Percentiles rank a stretch among this genome's conserved stretches.
These are phyloP conservation scores for Lasiodiplodia sp. DNA, from an alignment of 2,329 filamentous ascomycete species.

Conservation along the genomic window DNA sequence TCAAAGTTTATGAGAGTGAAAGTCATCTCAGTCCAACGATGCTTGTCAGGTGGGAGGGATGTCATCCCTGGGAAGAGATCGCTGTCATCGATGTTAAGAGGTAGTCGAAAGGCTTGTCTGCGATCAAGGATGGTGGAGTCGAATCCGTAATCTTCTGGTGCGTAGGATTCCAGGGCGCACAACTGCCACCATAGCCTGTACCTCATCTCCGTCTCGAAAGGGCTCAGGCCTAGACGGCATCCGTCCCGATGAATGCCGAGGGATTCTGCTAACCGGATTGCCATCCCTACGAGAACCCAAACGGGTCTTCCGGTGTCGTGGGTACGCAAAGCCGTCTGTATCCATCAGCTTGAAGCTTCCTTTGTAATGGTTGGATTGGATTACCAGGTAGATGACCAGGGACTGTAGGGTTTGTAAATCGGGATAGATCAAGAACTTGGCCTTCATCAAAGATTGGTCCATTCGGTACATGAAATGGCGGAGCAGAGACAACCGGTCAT, in stretches of 20 bases:
- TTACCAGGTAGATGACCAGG: slow-evolving; percentile 20
- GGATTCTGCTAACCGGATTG: slow-evolving; percentile 5
- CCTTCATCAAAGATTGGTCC: slow-evolving; percentile 1
- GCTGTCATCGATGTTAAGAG: slow-evolving; percentile 55
- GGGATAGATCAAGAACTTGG: not conserved
- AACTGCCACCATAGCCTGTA: slow-evolving; percentile 19
- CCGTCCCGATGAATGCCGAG: slow-evolving; percentile 17
- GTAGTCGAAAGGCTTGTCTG: slow-evolving; percentile 37
- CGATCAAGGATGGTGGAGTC: slow-evolving; percentile 6
- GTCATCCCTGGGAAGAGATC: slow-evolving; percentile 51
- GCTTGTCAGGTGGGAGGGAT: slow-evolving; percentile 33
- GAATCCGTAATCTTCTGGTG: slow-evolving; percentile 9
- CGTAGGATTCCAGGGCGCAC: not conserved
- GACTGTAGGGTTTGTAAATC: slow-evolving; percentile 2
- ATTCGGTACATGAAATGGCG: slow-evolving; percentile 17
- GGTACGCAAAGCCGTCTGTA: slow-evolving; percentile 8
- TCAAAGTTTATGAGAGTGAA: slow-evolving; percentile 34
- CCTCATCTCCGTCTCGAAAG: slow-evolving; percentile 9
- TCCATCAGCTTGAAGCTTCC: not conserved
- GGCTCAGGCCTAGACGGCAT: not conserved
- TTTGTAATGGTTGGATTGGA: no score
- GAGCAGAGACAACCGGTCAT: not conserved
- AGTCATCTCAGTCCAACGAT: slow-evolving; percentile 49
- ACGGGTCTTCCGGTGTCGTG: slow-evolving; percentile 9
- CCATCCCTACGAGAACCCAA: slow-evolving; percentile 7